Evolutionary conservation across 164 flowering plant species (phyloP).

Genomic region (Chloranthus sessilifolius): DNA sequence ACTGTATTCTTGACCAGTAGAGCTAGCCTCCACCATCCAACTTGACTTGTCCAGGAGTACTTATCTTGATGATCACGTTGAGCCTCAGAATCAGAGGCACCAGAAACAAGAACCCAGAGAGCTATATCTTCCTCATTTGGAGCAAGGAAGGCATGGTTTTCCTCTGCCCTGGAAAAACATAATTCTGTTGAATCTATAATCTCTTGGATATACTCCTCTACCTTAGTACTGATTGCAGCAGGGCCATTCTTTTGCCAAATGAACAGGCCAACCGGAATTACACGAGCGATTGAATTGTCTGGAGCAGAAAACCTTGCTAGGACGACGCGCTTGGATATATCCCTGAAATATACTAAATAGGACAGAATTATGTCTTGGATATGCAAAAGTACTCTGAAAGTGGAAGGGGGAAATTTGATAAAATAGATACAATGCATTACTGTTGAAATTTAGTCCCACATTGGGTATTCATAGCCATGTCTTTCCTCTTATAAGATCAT

Average conservation of each 20-base stretch:
- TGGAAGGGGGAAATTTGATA: no score
- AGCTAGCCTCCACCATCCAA: conserved; percentile 68
- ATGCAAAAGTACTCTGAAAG: no score
- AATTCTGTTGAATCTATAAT: conserved; percentile 40
- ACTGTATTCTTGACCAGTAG: conserved; percentile 53
- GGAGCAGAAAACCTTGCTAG: conserved; percentile 62
- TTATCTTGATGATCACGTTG: conserved; percentile 18
- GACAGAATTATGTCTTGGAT: no score
- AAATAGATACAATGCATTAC: no score
- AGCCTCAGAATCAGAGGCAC: conserved; percentile 30
- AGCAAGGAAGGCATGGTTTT: conserved; percentile 19
- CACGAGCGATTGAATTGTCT: conserved; percentile 31
- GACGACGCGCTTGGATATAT: conserved; percentile 45
- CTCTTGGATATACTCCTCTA: conserved; percentile 29
- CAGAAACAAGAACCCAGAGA: conserved; percentile 70
- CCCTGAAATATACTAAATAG: conserved; percentile 47
- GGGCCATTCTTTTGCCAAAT: conserved; percentile 33
- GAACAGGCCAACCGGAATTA: conserved; percentile 56
- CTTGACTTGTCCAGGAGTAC: conserved; percentile 18
- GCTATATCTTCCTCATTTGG: conserved; percentile 40
- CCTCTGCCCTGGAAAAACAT: conserved; percentile 23
- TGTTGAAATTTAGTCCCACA: no score
- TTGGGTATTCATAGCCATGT: no score
- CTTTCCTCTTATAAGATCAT: no score
- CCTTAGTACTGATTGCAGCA: conserved; percentile 8